These are phyloP conservation scores for Fragaria nilgerrensis DNA, from an alignment of 306 rosid genomes.

Conservation along the genomic window DNA sequence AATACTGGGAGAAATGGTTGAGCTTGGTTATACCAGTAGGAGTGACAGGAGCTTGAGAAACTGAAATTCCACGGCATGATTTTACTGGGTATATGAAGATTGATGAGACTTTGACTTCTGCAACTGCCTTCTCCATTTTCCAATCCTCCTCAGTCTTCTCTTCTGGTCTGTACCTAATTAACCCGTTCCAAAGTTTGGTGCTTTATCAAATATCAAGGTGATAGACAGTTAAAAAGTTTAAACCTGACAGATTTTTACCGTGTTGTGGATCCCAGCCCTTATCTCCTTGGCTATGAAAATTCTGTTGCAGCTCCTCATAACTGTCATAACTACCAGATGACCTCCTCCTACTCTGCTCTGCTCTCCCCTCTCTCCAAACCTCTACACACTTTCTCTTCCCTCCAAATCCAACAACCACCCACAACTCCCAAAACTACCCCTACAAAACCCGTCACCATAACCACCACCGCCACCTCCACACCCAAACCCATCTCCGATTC, in stretches of 20 bases:
- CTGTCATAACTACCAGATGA: conserved; percentile 17
- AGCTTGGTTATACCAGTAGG: conserved; percentile 47
- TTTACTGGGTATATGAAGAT: conserved; percentile 74
- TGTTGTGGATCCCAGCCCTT: not conserved
- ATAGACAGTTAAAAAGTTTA: not conserved
- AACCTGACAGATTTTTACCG: not conserved
- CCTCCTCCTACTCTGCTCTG: conserved; percentile 12
- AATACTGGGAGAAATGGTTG: not conserved
- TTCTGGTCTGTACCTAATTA: not conserved
- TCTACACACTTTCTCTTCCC: conserved; percentile 23
- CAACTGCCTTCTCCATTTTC: not conserved
- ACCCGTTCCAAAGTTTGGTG: not conserved
- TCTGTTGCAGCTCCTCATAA: not conserved
- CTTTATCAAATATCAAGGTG: not conserved
- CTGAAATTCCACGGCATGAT: conserved; percentile 87
- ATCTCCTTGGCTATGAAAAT: not conserved
- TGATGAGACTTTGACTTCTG: conserved; percentile 40
- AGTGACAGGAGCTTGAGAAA: conserved; percentile 63
- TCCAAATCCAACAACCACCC: conserved; percentile 28
- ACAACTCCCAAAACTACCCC: not conserved
- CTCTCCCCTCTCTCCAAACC: conserved; percentile 20
- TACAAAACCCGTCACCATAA: conserved; percentile 12
- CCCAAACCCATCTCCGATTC: conserved; percentile 4
- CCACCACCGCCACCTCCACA: no score
- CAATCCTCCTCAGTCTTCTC: not conserved